These are phyloP conservation scores for Russula abietina DNA, from an alignment of 768 basidiomycete species.

Conservation along the genomic window DNA sequence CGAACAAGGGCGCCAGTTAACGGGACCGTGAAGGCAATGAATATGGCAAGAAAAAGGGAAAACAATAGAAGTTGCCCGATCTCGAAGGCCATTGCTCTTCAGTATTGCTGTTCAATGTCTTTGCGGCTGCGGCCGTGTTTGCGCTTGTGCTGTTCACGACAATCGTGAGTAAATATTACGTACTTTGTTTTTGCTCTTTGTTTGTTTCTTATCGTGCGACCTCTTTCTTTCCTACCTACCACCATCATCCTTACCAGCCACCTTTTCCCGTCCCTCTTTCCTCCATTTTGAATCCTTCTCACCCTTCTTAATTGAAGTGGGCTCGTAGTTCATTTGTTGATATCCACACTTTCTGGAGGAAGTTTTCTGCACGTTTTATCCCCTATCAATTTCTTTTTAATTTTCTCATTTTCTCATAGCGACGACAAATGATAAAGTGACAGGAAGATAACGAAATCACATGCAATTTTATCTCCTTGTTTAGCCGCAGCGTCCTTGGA, in stretches of 20 bases:
- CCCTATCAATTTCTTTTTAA: neutral
- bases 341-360: neutral
- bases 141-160: neutral
- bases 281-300: neutral
- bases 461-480: neutral
- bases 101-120: neutral
- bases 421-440: too few relatives aligned
- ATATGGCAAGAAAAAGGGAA: slow-evolving; percentile 49
- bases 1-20: slow-evolving; percentile 59
- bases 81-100: slow-evolving; percentile 17
- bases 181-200: neutral
- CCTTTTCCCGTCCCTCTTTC: too few relatives aligned
- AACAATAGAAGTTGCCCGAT: slow-evolving; percentile 41
- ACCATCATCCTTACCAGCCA: neutral
- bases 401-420: neutral
- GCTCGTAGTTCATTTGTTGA: neutral
- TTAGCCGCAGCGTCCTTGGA: neutral
- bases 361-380: neutral
- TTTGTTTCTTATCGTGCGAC: neutral
- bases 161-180: slow-evolving; percentile 13
- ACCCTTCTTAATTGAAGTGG: neutral
- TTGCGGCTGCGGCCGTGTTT: neutral
- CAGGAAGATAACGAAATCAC: neutral
- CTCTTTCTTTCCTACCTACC: slow-evolving; percentile 3
- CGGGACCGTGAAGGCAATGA: slow-evolving; percentile 50